Conservation (phyloP, 768 basidiomycete genomes). For the Mycena olivaceomarginata region DNA sequence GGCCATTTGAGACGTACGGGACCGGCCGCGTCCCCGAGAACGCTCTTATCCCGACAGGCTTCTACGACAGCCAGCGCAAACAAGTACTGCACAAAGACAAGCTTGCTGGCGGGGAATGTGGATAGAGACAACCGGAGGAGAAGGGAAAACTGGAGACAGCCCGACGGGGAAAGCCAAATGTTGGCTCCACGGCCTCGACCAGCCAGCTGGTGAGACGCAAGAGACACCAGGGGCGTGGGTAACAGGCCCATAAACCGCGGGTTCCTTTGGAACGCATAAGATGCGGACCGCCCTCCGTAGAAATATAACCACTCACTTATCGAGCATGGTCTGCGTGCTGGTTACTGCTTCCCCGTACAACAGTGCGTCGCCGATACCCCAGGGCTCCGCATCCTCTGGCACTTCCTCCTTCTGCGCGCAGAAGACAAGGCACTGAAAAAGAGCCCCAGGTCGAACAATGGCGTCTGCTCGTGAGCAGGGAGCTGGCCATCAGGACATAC, state of each 20-base stretch:
- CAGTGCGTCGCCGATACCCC: conserved; percentile 85
- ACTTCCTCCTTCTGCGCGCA: conserved; percentile 53
- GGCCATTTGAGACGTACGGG: conserved; percentile 95
- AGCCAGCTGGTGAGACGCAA: conserved; percentile 91
- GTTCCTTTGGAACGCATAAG: conserved; percentile 72
- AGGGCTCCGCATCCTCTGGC: conserved; percentile 50
- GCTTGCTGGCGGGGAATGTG: conserved; percentile 72
- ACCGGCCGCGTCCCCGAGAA: conserved; percentile 73
- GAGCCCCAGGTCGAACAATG: conserved; percentile 79
- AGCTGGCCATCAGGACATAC: conserved; percentile 67
- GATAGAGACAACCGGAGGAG: conserved; percentile 76
- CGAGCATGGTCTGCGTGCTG: conserved; percentile 96
- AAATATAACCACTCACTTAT: conserved; percentile 77
- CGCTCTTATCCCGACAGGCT: conserved; percentile 78
- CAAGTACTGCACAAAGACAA: conserved; percentile 97
- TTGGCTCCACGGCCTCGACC: conserved; percentile 94
- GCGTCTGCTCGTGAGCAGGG: conserved; percentile 74
- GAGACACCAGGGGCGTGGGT: conserved; percentile 85
- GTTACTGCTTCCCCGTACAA: conserved; percentile 94
- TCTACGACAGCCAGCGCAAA: conserved; percentile 93
- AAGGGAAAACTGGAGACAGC: conserved; percentile 91
- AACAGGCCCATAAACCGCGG: conserved; percentile 79
- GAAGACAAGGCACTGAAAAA: conserved; percentile 76
- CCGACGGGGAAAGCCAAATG: conserved; percentile 93
- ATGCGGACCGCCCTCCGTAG: conserved; percentile 19